Base-by-base conservation (phyloP, 495 filamentous ascomycete species). In the Neurospora sp. region DNA sequence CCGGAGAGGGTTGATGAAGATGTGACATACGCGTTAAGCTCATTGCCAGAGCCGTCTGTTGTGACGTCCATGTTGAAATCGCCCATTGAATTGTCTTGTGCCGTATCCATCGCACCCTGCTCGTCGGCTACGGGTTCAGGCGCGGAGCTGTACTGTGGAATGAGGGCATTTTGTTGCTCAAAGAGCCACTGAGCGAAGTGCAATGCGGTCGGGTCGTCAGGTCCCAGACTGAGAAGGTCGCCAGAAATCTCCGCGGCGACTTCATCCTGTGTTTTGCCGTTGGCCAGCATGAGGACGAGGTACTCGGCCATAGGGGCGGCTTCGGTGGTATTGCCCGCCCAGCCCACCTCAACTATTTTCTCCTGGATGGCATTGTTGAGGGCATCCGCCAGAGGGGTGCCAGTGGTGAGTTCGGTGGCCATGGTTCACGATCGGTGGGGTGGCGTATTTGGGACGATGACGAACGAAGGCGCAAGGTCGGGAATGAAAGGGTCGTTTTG, bases 301-400 rank as follows among this genome's bases (percentile, higher is more conserved):
- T 98, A 99, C 82, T 99, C 96, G 53, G 93, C 91, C 72, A 99
- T 86, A 14, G 94, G 92, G 18, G 91, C 90, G 77, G 93, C 95
- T 78, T 94, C 93, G 74, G 87, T 86, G 72, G 89, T 90, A 53
- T 91, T 92, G 61, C 90, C 89, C 59, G 89, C 92, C 96, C 95
- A 98, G 72, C 94, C 94, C 72, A 94, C 90, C 81, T 99, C 95
- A n/a, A 94, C 89, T 75, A 99, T 83, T 82, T 98, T 98, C n/a
- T 92, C 90, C 80, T 95, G 92, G 70, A 97, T 92, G 47, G 87
- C 90, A 81, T 84, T 85, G 77, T 90, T 91, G 61, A 99, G 86
- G 40, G 93, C 91, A 72, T 92, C 89, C 73, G 94, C 94, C 71
- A 98, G 85, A 27, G 94, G 92, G 78, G 92, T 91, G 74, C 88